Conservation (phyloP, 441 rosid species). For the Erodium texanum region DNA sequence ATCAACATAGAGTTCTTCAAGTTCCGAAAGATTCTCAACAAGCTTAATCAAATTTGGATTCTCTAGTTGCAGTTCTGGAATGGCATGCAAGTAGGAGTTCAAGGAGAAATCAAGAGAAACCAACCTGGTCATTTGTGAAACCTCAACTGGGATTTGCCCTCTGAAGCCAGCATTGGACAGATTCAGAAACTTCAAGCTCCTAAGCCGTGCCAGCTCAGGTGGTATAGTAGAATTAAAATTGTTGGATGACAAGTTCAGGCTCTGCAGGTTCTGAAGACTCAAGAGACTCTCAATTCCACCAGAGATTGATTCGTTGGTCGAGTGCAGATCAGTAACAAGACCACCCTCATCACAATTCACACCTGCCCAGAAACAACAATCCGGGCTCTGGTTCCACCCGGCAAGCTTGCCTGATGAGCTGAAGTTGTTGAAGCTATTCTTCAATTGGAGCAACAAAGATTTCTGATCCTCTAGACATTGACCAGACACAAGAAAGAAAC, state of each 20-base stretch:
- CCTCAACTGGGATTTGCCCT: constrained; percentile 26
- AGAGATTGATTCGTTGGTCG: constrained; percentile 25
- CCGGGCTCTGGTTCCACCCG: constrained; percentile 22
- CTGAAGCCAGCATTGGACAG: constrained; percentile 31
- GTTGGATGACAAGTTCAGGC: constrained; percentile 35
- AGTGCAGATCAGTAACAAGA: constrained; percentile 27
- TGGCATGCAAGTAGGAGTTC: background rate
- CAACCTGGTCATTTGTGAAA: constrained; percentile 26
- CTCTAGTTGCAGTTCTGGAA: constrained; percentile 14
- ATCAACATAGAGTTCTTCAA: constrained; percentile 9
- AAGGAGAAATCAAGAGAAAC: constrained; percentile 29
- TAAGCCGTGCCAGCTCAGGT: constrained; percentile 15
- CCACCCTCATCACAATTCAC: constrained; percentile 26
- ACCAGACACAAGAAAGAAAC: constrained; percentile 20
- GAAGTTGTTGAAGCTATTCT: constrained; percentile 20
- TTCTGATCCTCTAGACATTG: constrained; percentile 30
- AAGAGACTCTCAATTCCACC: constrained; percentile 26
- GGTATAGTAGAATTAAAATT: constrained; percentile 16
- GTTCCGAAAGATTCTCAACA: constrained; percentile 5
- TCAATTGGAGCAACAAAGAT: constrained; percentile 25
- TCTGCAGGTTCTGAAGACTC: constrained; percentile 26
- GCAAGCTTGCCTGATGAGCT: constrained; percentile 13
- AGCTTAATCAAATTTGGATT: constrained; percentile 24
- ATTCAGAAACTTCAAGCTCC: constrained; percentile 23
- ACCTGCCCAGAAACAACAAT: constrained; percentile 39